Base-by-base conservation (phyloP, 257 asterid species). In the Capsicum pubescens region DNA sequence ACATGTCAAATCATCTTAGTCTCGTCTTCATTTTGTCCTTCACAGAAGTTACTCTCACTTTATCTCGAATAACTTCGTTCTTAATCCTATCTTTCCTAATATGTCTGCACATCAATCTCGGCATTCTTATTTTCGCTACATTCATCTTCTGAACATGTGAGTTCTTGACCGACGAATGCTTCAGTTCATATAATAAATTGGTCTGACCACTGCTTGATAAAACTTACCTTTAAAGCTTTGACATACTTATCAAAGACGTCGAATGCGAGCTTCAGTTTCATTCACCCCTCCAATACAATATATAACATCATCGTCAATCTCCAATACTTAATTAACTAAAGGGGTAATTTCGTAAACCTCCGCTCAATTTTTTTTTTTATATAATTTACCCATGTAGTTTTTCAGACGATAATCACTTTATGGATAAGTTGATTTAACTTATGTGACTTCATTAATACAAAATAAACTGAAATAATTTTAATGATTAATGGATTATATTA, bases 141-240 rank as follows among this genome's bases (percentile, higher is more conserved):
- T 3, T 1, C 2, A 59, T n/a, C 6, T 59, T n/a, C 8, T 59
- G 32, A 0, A 55, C 2, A 10, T 55, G 59, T 0, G 6, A 60
- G 9, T 8, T 60, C 1, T 60, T 60, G 6, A 59, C 16, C 3
- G 2, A 0, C 1, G 2, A 59, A 59, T 0, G 9, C 12, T 59
- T 0, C 0, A 0, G 1, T 11, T 2, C 6, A 0, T 59, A 59
- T 3, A n/a, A 59, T 4, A 59, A 1, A 12, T 8, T n/a, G 12
- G 15, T 8, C 2, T 58, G 26, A 59, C 6, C 66, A n/a, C 32
- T 12, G 3, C 32, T 59, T 59, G 8, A 3, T 59, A 11, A 59
- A 8, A 59, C 21, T 59, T 10, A n/a, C 32, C 6, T 17, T 59
- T 59, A 59, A 26, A n/a, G 5, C 6, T 9, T 59, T 17, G 32